These are phyloP conservation scores for Candida nanaspora DNA, from an alignment of 805 yeast genomes.

Conservation along the genomic window DNA sequence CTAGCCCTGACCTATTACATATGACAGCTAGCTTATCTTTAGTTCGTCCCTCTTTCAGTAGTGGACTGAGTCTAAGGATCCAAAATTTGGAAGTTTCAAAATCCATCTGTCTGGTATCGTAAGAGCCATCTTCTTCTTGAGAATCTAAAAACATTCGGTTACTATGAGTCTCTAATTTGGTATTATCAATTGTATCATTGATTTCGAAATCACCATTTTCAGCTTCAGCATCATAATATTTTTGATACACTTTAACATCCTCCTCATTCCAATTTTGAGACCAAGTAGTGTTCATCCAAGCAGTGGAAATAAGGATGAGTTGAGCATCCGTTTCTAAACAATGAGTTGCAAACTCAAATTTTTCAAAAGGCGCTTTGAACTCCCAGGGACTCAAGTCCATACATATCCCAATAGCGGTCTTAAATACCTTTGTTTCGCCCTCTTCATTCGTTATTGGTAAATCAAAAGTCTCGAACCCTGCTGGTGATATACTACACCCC, in stretches of 20 bases:
- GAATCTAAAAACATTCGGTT: neutral
- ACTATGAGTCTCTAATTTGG: neutral
- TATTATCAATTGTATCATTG: conserved; percentile 5
- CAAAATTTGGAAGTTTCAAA: conserved; percentile 43
- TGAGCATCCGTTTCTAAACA: conserved; percentile 41
- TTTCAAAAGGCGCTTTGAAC: conserved; percentile 71
- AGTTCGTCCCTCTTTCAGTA: neutral
- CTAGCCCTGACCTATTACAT: conserved; percentile 77
- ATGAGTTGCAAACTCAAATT: conserved; percentile 60
- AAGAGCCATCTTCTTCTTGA: neutral
- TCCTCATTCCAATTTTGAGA: conserved; percentile 15
- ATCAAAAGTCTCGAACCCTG: conserved; percentile 46
- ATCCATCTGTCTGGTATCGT: conserved; percentile 15
- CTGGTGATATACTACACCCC: conserved; percentile 70
- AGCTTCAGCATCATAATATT: neutral
- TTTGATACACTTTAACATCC: conserved; percentile 14
- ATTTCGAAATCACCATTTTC: conserved; percentile 11
- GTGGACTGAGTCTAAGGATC: conserved; percentile 49
- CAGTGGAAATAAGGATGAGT: conserved; percentile 73
- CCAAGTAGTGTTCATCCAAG: conserved; percentile 62
- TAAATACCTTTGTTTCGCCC: conserved; percentile 14
- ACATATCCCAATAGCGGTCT: conserved; percentile 73
- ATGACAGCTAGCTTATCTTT: conserved; percentile 33
- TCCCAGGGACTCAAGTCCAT: conserved; percentile 90
- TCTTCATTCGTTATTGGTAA: conserved; percentile 19